Percentiles rank a stretch among this genome's conserved stretches.
Evolutionary conservation across 1,284 basidiomycete genomes (phyloP).

Genomic region (Gymnopus androsaceus): DNA sequence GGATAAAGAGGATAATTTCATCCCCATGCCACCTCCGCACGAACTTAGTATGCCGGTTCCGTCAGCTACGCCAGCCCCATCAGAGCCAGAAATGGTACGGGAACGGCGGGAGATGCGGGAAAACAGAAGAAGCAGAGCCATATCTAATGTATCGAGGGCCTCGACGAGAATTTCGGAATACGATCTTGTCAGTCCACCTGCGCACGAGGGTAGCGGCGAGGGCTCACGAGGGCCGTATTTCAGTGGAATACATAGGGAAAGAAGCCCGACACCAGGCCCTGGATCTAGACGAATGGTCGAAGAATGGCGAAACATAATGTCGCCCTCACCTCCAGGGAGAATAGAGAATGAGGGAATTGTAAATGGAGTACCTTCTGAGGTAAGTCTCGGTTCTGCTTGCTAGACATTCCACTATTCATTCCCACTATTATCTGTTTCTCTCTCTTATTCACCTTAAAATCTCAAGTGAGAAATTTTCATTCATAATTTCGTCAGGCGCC

Average conservation of each 20-base stretch:
- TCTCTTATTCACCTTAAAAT: background rate
- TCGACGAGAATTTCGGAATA: constrained; percentile 15
- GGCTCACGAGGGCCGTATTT: background rate
- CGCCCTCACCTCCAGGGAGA: background rate
- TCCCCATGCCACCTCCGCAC: constrained; percentile 13
- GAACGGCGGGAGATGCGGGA: background rate
- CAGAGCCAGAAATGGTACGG: background rate
- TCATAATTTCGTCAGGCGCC: background rate
- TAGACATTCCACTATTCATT: background rate
- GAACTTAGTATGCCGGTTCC: constrained; percentile 8
- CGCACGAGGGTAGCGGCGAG: background rate
- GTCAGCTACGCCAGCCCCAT: constrained; percentile 1
- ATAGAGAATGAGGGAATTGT: background rate
- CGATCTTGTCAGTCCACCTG: constrained; percentile 13
- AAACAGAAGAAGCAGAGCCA: background rate
- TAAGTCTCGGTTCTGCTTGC: constrained; percentile 8
- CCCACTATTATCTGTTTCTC: constrained; percentile 5
- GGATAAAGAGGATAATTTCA: constrained; percentile 1
- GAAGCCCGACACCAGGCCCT: background rate
- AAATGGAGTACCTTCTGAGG: constrained; percentile 3
- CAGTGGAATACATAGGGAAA: background rate
- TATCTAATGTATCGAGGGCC: constrained; percentile 6
- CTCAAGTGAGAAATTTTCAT: background rate
- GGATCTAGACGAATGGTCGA: constrained; percentile 3
- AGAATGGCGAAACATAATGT: constrained; percentile 10